These are phyloP conservation scores for Populus simonii DNA, from an alignment of 345 rosid genomes.

Conservation along the genomic window DNA sequence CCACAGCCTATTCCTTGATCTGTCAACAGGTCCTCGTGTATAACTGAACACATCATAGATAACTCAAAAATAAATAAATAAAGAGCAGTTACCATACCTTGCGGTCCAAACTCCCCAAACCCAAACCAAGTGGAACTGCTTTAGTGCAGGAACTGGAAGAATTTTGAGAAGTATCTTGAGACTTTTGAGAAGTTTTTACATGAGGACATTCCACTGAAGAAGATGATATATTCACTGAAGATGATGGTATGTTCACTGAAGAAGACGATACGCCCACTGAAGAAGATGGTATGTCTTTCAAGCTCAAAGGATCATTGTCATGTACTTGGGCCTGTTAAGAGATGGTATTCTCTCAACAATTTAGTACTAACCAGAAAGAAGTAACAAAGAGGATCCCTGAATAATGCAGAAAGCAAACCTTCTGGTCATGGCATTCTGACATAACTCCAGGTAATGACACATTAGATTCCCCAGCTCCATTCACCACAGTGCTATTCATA, in stretches of 20 bases:
- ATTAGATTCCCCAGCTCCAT: conserved; percentile 37
- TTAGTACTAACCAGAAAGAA: conserved; percentile 8
- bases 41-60: neutral
- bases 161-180: conserved; percentile 36
- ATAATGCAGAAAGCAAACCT: conserved; percentile 39
- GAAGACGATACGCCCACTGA: conserved; percentile 4
- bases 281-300: conserved; percentile 35
- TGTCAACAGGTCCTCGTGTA: neutral
- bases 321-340: conserved; percentile 15
- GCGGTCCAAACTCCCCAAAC: conserved; percentile 72
- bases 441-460: conserved; percentile 14
- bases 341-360: conserved; percentile 17
- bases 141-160: conserved; percentile 37
- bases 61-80: neutral
- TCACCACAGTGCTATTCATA: conserved; percentile 14
- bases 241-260: neutral
- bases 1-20: neutral
- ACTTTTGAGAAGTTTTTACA: conserved; percentile 32
- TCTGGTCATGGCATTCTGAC: conserved; percentile 33
- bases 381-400: neutral
- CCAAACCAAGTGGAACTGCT: conserved; percentile 78
- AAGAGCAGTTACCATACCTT: conserved; percentile 48
- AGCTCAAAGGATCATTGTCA: conserved; percentile 20
- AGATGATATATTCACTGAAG: conserved; percentile 14
- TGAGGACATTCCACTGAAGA: conserved; percentile 26